Percentiles rank a stretch among this genome's conserved stretches.
These are phyloP conservation scores for Francoa sonchifolia DNA, from an alignment of 441 rosid species.

Conservation along the genomic window DNA sequence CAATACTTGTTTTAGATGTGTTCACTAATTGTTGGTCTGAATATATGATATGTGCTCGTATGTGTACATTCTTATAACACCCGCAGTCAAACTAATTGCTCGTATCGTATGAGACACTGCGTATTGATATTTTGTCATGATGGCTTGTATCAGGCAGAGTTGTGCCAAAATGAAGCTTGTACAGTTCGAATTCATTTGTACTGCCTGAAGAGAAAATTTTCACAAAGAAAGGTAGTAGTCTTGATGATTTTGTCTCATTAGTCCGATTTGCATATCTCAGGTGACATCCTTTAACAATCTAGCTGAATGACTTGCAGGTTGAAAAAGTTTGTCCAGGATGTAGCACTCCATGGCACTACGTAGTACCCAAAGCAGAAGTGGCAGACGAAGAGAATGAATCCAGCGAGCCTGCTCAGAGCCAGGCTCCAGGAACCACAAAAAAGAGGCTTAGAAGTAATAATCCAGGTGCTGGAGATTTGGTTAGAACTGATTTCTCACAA, in stretches of 20 bases:
- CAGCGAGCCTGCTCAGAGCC: slow-evolving; percentile 16
- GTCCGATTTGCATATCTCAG: not conserved
- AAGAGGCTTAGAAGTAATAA: slow-evolving; percentile 24
- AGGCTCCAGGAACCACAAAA: slow-evolving; percentile 27
- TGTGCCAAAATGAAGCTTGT: slow-evolving; percentile 56
- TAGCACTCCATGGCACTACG: slow-evolving; percentile 38
- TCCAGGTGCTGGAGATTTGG: slow-evolving; percentile 11
- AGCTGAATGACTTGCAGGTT: slow-evolving; percentile 31
- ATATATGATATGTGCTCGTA: not conserved
- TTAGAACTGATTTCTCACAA: slow-evolving; percentile 29
- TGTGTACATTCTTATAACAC: too few species aligned
- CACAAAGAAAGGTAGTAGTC: slow-evolving; percentile 31
- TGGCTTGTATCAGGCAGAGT: slow-evolving; percentile 40
- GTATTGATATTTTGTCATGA: slow-evolving; percentile 11
- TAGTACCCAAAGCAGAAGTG: slow-evolving; percentile 30
- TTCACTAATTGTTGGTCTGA: not conserved
- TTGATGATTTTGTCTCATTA: not conserved
- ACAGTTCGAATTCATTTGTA: slow-evolving; percentile 50
- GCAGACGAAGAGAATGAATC: slow-evolving; percentile 25
- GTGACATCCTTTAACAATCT: not conserved
- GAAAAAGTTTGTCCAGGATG: slow-evolving; percentile 51
- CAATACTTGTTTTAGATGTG: not conserved
- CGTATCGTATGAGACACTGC: not conserved
- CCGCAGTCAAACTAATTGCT: too few species aligned
- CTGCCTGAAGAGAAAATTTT: slow-evolving; percentile 51